Base-by-base conservation (phyloP, 805 yeast genomes). In the Pachysolen tannophilus region DNA sequence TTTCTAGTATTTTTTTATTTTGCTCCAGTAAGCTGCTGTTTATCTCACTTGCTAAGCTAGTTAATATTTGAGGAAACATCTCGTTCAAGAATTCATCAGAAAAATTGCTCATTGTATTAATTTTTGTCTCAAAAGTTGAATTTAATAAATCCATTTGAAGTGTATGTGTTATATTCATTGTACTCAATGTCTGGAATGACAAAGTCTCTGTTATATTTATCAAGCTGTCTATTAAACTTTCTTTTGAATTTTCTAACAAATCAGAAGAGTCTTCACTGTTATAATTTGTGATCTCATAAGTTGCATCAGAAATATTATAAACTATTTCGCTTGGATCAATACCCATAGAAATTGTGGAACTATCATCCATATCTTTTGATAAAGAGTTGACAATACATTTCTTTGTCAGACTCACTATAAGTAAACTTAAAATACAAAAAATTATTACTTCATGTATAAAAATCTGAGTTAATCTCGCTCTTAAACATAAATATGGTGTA, bases 401-500 rank as follows among this genome's bases (percentile, higher is more conserved):
- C 4, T n/a, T 31, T 16, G 17, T 17, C 28, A 31, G 23, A 20
- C 34, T 23, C 18, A 32, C 20, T 8, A n/a, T 20, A 8, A 25
- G 18, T 8, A 5, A 10, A 9, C 16, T n/a, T 8, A 26, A 25
- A 8, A 21, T 6, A 14, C n/a, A 16, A 14, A 28, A 28, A 6
- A 25, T 8, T 10, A 33, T 26, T 20, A 26, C 18, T 4, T 24
- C 32, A 25, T 30, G 4, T 13, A 34, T 18, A 10, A 35, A 13
- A 8, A 26, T 14, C 11, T 33, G 28, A 11, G 28, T n/a, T 20
- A 35, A 17, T 26, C 39, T 19, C n/a, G 35, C 15, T 26, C 26
- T 30, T 3, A 35, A 19, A 21, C 39, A 31, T 9, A 28, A 11
- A 15, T 35, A 35, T 6, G 39, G 34, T 7, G 39, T 35, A 8